phyloP scores from a whole-genome alignment of 2,329 filamentous ascomycete species.

The Endocalyx cinctus region DNA sequence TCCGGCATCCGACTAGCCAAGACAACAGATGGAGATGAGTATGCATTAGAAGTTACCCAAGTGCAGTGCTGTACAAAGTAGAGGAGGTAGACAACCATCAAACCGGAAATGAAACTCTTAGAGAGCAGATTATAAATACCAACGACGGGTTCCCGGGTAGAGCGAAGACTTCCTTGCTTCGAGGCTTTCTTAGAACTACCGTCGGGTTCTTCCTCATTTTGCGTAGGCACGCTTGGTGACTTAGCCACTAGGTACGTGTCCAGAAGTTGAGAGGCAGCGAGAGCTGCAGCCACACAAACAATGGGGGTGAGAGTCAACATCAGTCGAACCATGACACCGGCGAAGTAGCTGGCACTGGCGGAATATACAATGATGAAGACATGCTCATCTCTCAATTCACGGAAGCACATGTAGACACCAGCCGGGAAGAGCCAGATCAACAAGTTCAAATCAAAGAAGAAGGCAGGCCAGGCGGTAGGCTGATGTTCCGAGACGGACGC shows the following conservation, averaged over 20 bases:
- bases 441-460: constrained; percentile 98
- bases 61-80: constrained; percentile 97
- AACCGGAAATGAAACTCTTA: constrained; percentile 70
- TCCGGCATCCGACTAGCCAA: constrained; percentile 88
- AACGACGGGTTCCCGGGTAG: constrained; percentile 67
- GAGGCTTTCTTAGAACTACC: constrained; percentile 52
- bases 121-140: constrained; percentile 80
- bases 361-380: constrained; percentile 97
- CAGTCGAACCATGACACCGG: constrained; percentile 97
- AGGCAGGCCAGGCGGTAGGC: constrained; percentile 96
- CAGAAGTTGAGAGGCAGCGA: constrained; percentile 81
- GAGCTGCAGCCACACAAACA: constrained; percentile 88
- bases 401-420: constrained; percentile 97
- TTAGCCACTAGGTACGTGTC: constrained; percentile 75
- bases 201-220: constrained; percentile 41
- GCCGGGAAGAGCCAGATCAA: constrained; percentile 99
- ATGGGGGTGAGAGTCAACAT: constrained; percentile 97
- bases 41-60: constrained; percentile 98
- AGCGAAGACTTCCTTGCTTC: constrained; percentile 58
- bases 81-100: constrained; percentile 74
- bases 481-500: constrained; percentile 99
- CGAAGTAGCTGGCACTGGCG: constrained; percentile 96
- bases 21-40: constrained; percentile 96
- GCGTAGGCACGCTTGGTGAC: constrained; percentile 51
- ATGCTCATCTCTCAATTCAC: constrained; percentile 88